phyloP scores from a whole-genome alignment of 2,329 filamentous ascomycete species.

The Colletotrichum melonis region DNA sequence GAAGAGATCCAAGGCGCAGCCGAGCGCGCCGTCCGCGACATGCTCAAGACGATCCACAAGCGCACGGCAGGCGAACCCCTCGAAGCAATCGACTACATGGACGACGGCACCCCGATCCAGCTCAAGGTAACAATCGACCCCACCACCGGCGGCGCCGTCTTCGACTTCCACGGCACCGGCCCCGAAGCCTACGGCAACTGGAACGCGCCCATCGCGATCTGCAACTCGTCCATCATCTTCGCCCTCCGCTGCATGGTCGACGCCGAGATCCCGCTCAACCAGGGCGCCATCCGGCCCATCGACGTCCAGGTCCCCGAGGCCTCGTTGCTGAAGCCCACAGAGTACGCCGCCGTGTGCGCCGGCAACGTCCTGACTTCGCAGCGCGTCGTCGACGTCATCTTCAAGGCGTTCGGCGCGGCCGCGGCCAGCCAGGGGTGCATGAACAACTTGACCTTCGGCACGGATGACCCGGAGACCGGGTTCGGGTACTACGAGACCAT shows the following conservation, averaged over 20 bases:
- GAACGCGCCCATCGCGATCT: conserved; percentile 45
- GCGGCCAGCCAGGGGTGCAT: conserved; percentile 83
- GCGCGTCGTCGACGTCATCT: conserved; percentile 71
- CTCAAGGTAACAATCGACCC: conserved; percentile 81
- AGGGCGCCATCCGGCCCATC: conserved; percentile 77
- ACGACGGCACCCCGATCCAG: conserved; percentile 83
- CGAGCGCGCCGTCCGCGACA: conserved; percentile 77
- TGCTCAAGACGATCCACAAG: conserved; percentile 78
- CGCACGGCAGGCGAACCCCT: conserved; percentile 78
- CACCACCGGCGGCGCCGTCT: conserved; percentile 79
- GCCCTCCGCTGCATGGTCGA: conserved; percentile 46
- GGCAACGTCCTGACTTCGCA: conserved; percentile 48
- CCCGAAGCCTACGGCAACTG: conserved; percentile 45
- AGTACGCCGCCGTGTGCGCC: conserved; percentile 47
- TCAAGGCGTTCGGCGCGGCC: conserved; percentile 80
- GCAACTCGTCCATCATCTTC: conserved; percentile 48
- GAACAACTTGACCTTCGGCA: conserved; percentile 85
- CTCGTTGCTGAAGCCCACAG: conserved; percentile 48
- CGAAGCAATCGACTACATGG: conserved; percentile 84
- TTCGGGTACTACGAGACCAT: conserved; percentile 93
- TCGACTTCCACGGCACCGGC: conserved; percentile 54
- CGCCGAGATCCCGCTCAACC: conserved; percentile 48
- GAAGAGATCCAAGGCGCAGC: conserved; percentile 84
- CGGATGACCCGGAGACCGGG: conserved; percentile 63
- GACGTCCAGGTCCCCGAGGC: conserved; percentile 78